phyloP scores from a whole-genome alignment of 805 yeast species.

The Citeromyces matritensis region DNA sequence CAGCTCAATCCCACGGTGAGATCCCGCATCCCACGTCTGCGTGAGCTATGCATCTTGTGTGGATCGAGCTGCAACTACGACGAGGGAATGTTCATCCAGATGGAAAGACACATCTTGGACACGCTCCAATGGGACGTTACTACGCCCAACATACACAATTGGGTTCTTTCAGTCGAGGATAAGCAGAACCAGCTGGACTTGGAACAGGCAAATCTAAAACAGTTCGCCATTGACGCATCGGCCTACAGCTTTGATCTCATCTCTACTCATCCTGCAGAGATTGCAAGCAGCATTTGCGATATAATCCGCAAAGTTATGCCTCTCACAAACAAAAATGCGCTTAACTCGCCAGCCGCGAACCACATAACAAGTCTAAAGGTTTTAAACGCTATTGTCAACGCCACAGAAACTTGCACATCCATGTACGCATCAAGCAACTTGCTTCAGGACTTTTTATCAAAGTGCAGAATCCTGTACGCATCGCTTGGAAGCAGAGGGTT shows the following conservation, averaged over 20 bases:
- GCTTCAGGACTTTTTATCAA: not conserved
- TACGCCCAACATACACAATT: slow-evolving; percentile 44
- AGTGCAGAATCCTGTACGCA: not conserved
- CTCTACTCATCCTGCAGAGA: slow-evolving; percentile 16
- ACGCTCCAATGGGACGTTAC: slow-evolving; percentile 62
- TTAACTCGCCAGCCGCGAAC: not conserved
- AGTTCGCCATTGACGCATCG: slow-evolving; percentile 30
- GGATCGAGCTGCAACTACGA: slow-evolving; percentile 46
- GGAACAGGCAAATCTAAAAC: slow-evolving; percentile 26
- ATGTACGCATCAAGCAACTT: not conserved
- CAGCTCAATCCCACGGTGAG: slow-evolving; percentile 60
- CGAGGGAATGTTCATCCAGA: slow-evolving; percentile 48
- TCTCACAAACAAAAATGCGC: too few species aligned
- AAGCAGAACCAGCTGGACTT: slow-evolving; percentile 18
- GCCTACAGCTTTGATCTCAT: slow-evolving; percentile 30
- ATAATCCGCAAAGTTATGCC: too few species aligned
- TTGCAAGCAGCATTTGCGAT: slow-evolving; percentile 5
- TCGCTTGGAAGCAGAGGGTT: too few species aligned
- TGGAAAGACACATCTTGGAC: slow-evolving; percentile 62
- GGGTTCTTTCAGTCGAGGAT: slow-evolving; percentile 24
- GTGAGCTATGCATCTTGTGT: slow-evolving; percentile 60
- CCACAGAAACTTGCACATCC: slow-evolving; percentile 1
- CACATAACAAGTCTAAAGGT: not conserved
- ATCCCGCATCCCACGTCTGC: slow-evolving; percentile 57
- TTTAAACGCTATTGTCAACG: not conserved